These are phyloP conservation scores for Camellia granthamiana DNA, from an alignment of 148 eudicot species.

Conservation along the genomic window DNA sequence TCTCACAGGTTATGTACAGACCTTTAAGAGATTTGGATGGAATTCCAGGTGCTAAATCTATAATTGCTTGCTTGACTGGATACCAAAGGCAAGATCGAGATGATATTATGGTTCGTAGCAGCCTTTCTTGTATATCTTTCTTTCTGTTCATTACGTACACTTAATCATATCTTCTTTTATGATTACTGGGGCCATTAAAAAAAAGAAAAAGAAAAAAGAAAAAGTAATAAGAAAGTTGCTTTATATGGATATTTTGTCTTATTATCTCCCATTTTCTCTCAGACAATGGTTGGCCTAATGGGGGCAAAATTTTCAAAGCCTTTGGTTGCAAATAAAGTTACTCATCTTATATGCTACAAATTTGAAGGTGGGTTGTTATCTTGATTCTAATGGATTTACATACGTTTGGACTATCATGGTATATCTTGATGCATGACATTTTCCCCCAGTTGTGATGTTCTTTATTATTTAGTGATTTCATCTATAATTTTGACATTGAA, in stretches of 20 bases:
- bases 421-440: not conserved
- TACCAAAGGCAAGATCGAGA: conserved; percentile 70
- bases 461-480: not conserved
- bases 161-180: not conserved
- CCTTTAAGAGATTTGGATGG: conserved; percentile 71
- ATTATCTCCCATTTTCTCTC: conserved; percentile 6
- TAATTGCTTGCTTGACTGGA: conserved; percentile 84
- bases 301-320: conserved; percentile 88
- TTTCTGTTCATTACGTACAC: not conserved
- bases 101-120: conserved; percentile 69
- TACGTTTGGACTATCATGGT: not conserved
- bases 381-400: not conserved
- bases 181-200: not conserved
- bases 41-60: conserved; percentile 70
- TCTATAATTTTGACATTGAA: not conserved
- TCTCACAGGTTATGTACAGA: conserved; percentile 65
- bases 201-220: too few species aligned
- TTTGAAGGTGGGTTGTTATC: conserved; percentile 50
- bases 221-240: not conserved
- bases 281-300: conserved; percentile 77
- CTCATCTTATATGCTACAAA: conserved; percentile 96
- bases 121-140: not conserved
- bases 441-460: not conserved
- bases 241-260: not conserved
- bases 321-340: conserved; percentile 66